Percentiles rank a stretch among this genome's conserved stretches.
phyloP scores from a whole-genome alignment of 2,329 filamentous ascomycete genomes.

The Spiromastix sp. region DNA sequence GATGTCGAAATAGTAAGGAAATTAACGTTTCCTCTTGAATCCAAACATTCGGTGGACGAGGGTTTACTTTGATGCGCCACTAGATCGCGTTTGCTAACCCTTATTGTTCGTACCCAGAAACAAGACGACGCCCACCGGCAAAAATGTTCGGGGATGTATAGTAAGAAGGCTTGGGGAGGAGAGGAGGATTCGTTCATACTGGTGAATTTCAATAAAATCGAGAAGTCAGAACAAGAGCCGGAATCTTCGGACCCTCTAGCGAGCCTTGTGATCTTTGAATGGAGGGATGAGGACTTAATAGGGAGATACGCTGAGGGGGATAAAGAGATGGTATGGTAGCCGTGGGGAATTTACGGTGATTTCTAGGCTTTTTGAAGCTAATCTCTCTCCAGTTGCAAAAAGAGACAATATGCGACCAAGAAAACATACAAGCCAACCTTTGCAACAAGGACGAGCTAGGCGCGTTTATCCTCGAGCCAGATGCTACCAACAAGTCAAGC shows the following conservation, averaged over 20 bases:
- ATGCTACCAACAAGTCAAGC: slow-evolving; percentile 61
- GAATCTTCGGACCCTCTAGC: slow-evolving; percentile 64
- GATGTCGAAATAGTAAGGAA: slow-evolving; percentile 35
- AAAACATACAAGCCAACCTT: slow-evolving; percentile 55
- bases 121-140: slow-evolving; percentile 67
- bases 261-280: slow-evolving; percentile 87
- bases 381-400: slow-evolving; percentile 34
- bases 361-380: slow-evolving; percentile 19
- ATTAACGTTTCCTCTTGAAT: no score
- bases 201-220: slow-evolving; percentile 61
- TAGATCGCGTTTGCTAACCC: no score
- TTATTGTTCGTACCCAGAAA: slow-evolving; percentile 43
- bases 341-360: slow-evolving; percentile 11
- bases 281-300: slow-evolving; percentile 72
- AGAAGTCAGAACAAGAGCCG: slow-evolving; percentile 38
- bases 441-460: slow-evolving; percentile 73
- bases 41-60: no score
- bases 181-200: slow-evolving; percentile 80
- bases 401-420: slow-evolving; percentile 65
- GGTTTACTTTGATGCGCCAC: no score
- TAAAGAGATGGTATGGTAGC: slow-evolving; percentile 41
- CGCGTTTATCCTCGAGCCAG: slow-evolving; percentile 69
- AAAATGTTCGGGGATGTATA: slow-evolving; percentile 91
- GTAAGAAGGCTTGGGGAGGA: slow-evolving; percentile 77
- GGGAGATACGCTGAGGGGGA: slow-evolving; percentile 53